These are phyloP conservation scores for Phytophthora multivora DNA, from an alignment of 352 stramenopile genomes.

Conservation along the genomic window DNA sequence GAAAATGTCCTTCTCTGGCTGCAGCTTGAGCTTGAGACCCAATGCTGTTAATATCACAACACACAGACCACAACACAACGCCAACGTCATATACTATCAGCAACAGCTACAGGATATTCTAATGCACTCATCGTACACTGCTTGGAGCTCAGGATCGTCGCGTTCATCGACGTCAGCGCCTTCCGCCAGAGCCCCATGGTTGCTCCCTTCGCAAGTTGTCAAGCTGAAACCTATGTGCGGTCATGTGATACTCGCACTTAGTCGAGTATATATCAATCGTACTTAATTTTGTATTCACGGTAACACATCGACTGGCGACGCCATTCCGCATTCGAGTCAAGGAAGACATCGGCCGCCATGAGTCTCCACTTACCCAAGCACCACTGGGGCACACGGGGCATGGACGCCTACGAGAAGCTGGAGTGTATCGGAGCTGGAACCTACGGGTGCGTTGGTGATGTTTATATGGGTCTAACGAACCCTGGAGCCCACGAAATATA, in stretches of 20 bases:
- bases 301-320: too few relatives aligned
- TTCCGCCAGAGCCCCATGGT: slow-evolving; percentile 79
- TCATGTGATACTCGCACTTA: slow-evolving; percentile 24
- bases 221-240: slow-evolving; percentile 6
- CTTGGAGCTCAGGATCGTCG: slow-evolving; percentile 80
- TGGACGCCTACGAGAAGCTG: slow-evolving; percentile 90
- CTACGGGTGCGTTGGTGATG: slow-evolving; percentile 61
- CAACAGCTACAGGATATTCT: background rate
- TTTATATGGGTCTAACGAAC: background rate
- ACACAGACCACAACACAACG: slow-evolving; percentile 7
- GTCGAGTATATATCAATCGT: background rate
- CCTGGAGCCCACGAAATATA: too few relatives aligned
- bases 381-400: slow-evolving; percentile 80
- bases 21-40: slow-evolving; percentile 74
- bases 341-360: slow-evolving; percentile 40
- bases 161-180: slow-evolving; percentile 74
- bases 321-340: background rate
- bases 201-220: background rate
- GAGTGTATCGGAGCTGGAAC: slow-evolving; percentile 91
- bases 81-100: background rate
- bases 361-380: slow-evolving; percentile 87
- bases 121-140: slow-evolving; percentile 52
- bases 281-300: too few relatives aligned
- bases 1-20: slow-evolving; percentile 80
- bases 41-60: slow-evolving; percentile 44